phyloP scores from a whole-genome alignment of 768 basidiomycete genomes.

The Pilatotrama ljubarskyi region DNA sequence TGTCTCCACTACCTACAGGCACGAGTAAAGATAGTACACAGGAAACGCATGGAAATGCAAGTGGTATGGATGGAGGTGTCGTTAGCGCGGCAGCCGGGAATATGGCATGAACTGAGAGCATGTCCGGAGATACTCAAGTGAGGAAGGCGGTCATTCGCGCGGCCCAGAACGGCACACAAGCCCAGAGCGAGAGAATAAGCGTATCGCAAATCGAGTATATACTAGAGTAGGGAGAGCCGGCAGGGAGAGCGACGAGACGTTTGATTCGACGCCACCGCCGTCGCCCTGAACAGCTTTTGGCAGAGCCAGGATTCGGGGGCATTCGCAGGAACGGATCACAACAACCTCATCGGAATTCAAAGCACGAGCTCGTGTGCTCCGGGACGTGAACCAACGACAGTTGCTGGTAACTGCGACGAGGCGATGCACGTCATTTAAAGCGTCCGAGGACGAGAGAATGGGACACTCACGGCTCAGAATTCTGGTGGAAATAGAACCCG shows the following conservation, averaged over 20 bases:
- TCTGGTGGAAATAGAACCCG: slow-evolving; percentile 92
- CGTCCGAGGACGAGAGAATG: background rate
- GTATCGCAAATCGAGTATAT: slow-evolving; percentile 3
- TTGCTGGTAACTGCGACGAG: slow-evolving; percentile 76
- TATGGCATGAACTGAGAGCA: slow-evolving; percentile 12
- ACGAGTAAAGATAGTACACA: slow-evolving; percentile 16
- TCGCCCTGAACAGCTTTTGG: slow-evolving; percentile 12
- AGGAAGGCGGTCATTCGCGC: background rate
- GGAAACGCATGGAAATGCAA: slow-evolving; percentile 12
- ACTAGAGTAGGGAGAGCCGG: background rate
- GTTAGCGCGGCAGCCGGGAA: slow-evolving; percentile 12
- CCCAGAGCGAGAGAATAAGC: background rate
- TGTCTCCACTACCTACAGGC: slow-evolving; percentile 10
- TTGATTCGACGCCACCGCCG: background rate
- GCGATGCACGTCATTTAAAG: background rate
- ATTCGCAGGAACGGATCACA: background rate
- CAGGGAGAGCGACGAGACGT: background rate
- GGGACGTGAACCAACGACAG: slow-evolving; percentile 79
- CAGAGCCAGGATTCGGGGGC: background rate
- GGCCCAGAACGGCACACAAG: background rate
- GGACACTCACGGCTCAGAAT: slow-evolving; percentile 83
- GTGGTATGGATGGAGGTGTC: slow-evolving; percentile 21
- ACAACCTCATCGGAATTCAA: slow-evolving; percentile 68
- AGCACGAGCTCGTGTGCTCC: slow-evolving; percentile 69
- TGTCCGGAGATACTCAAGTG: slow-evolving; percentile 6